phyloP scores from a whole-genome alignment of 2,329 filamentous ascomycete genomes.

The Cladosporium sp. region DNA sequence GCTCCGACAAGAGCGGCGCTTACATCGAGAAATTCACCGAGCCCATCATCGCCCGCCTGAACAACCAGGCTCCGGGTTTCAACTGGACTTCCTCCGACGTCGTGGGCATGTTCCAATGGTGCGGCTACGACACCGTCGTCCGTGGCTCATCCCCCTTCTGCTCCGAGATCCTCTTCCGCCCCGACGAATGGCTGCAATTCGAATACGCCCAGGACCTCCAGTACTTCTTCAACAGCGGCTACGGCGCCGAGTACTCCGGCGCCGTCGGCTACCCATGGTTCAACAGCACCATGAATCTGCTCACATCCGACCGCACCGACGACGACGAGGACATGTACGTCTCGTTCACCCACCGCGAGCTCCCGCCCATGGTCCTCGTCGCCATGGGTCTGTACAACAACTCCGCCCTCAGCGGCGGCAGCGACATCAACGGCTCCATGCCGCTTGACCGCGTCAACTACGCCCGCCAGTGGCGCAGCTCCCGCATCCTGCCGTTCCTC shows the following conservation, averaged over 20 bases:
- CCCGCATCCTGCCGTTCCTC: constrained; percentile 61
- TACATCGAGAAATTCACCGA: constrained; percentile 51
- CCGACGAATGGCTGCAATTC: constrained; percentile 59
- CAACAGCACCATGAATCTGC: constrained; percentile 53
- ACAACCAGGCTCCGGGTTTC: constrained; percentile 51
- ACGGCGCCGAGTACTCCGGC: constrained; percentile 56
- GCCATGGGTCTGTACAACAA: constrained; percentile 69
- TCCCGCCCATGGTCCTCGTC: constrained; percentile 63
- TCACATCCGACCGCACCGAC: constrained; percentile 42
- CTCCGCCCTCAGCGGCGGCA: constrained; percentile 50
- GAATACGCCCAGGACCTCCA: constrained; percentile 65
- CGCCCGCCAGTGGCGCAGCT: constrained; percentile 59
- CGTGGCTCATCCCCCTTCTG: constrained; percentile 62
- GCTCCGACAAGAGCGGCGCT: constrained; percentile 48
- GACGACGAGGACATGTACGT: constrained; percentile 57
- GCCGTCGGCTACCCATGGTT: constrained; percentile 63
- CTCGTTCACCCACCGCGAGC: constrained; percentile 65
- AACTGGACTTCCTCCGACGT: constrained; percentile 62
- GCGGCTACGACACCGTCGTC: constrained; percentile 67
- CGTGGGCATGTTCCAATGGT: constrained; percentile 65
- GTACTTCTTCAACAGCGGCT: constrained; percentile 67
- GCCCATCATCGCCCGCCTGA: constrained; percentile 57
- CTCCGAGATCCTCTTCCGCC: constrained; percentile 54
- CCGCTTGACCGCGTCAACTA: constrained; percentile 60
- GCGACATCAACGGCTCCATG: constrained; percentile 60